Evolutionary conservation across 768 basidiomycete genomes (phyloP), one percentile per base, ranked within the genome.

Genomic region (Sistotremastrum suecicum): DNA sequence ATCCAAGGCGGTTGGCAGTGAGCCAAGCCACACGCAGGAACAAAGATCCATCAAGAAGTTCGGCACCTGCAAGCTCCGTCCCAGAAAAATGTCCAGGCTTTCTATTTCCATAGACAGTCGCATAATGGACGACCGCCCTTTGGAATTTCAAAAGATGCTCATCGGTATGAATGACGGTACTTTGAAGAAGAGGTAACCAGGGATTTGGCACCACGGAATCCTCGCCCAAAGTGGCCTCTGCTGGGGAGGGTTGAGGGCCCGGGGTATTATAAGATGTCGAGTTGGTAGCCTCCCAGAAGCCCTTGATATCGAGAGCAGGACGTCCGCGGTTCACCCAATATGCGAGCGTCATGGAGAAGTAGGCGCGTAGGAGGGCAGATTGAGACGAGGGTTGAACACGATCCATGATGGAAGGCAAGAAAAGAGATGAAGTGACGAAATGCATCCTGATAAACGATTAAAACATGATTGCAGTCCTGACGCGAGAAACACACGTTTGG

Each of bases 381-480:
- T 56, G 69, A 0, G 73, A 75, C 0, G 57, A 37, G 0, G 20
- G 20, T 10, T 9, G 51, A 42, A 75, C 58, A 33, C 52, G 53
- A 0, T 65, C 65, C 34, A 69, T 52, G 38, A 76, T 47, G 1
- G 78, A 71, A 0, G 75, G 66, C 29, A 81, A 54, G 64, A 83
- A 80, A 20, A 80, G 54, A 3, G 74, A 66, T 3, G 80, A 80
- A 0, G 82, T 86, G 37, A 83, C 70, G 1, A 78, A 60, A 51
- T 76, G 83, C 62, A 79, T 74, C 9, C 80, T 83, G 36, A 2
- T 3, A 7, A 20, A 3, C 34, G 30, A 32, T 42, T 35, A 33
- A 31, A 33, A 43, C 4, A n/a, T 4, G 35, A 11, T 5, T 33
- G 52, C 47, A 54, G 54, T 44, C 1, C 35, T 10, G 42, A 20